phyloP scores from a whole-genome alignment of 306 rosid species.

The Vigna nakashimae region DNA sequence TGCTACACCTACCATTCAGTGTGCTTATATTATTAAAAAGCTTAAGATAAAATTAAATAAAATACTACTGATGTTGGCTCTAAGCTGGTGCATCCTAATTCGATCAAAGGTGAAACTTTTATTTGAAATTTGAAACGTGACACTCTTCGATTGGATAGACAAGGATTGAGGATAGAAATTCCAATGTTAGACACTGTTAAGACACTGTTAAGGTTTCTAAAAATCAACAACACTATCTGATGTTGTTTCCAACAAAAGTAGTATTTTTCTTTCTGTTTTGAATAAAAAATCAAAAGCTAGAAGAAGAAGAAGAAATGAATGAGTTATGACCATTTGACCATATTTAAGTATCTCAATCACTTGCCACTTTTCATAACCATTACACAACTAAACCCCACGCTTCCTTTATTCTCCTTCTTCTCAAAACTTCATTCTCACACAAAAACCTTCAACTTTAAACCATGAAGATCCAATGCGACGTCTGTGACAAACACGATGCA shows the following conservation, averaged over 20 bases:
- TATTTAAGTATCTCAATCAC: background rate
- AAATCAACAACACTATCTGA: background rate
- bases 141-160: background rate
- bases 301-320: background rate
- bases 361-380: background rate
- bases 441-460: background rate
- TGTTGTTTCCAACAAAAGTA: background rate
- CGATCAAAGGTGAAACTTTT: no score
- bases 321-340: constrained; percentile 12
- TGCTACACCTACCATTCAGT: background rate
- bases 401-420: constrained; percentile 8
- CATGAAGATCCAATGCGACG: constrained; percentile 98
- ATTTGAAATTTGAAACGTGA: background rate
- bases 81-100: no score
- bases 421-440: background rate
- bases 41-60: background rate
- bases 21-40: background rate
- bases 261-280: background rate
- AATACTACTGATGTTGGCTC: background rate
- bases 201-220: no score
- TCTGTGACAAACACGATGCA: constrained; percentile 71
- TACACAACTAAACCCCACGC: constrained; percentile 1
- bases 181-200: background rate
- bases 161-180: no score
- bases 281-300: background rate